Evolutionary conservation across 768 basidiomycete species (phyloP).

Genomic region (Polyporus arcularius): DNA sequence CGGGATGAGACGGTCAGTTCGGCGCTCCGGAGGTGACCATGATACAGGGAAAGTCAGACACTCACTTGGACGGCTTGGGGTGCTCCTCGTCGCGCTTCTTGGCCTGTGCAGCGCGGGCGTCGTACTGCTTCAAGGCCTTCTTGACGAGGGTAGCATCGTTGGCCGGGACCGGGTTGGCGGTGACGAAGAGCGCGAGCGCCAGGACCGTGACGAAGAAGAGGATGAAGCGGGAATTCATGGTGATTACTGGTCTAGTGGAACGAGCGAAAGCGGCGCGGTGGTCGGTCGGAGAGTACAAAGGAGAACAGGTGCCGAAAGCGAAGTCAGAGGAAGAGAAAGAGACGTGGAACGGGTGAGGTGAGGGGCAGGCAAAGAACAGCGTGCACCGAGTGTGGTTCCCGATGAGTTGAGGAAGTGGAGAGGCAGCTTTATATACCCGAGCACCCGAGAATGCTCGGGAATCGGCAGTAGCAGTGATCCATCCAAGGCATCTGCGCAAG

Average conservation of each 20-base stretch:
- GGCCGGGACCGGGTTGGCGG: conserved; percentile 22
- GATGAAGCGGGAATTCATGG: conserved; percentile 25
- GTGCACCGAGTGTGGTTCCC: conserved; percentile 3
- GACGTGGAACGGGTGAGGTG: not conserved
- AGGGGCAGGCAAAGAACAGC: not conserved
- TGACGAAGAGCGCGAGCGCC: conserved; percentile 23
- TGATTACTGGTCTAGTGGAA: not conserved
- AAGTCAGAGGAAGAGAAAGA: not conserved
- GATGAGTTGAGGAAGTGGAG: not conserved
- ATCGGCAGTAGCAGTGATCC: not conserved
- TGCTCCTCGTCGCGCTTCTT: conserved; percentile 13
- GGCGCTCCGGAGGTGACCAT: not conserved
- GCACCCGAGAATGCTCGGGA: not conserved
- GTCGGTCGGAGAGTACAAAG: not conserved
- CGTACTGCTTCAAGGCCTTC: conserved; percentile 20
- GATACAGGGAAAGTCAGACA: not conserved
- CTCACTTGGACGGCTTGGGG: conserved; percentile 19
- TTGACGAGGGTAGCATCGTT: conserved; percentile 11
- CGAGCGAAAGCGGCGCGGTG: not conserved
- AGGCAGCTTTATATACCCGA: conserved; percentile 8
- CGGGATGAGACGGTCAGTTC: not conserved
- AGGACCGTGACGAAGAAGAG: conserved; percentile 27
- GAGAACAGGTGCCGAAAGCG: not conserved
- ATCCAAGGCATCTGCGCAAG: not conserved
- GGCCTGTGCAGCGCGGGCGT: conserved; percentile 10